These are phyloP conservation scores for Sonneratia caseolaris DNA, from an alignment of 345 rosid genomes.

Conservation along the genomic window DNA sequence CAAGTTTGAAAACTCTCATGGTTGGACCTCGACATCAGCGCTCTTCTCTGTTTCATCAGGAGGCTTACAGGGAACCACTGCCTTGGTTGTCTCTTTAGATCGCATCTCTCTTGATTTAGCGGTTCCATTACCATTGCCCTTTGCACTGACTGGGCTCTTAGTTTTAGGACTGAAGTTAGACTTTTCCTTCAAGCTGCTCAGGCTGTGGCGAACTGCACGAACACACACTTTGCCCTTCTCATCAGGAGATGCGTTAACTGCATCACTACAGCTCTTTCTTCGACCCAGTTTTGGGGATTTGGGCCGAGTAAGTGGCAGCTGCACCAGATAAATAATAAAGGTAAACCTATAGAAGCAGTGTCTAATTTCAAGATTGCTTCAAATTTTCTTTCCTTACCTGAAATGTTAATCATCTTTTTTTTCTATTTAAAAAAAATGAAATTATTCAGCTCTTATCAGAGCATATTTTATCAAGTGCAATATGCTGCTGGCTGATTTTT, in stretches of 20 bases:
- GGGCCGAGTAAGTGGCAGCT: slow-evolving; percentile 85
- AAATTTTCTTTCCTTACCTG: background rate
- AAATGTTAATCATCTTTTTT: background rate
- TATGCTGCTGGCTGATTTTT: background rate
- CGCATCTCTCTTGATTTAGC: slow-evolving; percentile 32
- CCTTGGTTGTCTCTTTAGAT: slow-evolving; percentile 21
- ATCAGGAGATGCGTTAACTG: slow-evolving; percentile 27
- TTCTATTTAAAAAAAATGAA: background rate
- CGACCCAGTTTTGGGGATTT: slow-evolving; percentile 58
- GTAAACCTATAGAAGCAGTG: background rate
- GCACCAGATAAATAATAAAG: background rate
- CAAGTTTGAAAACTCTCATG: slow-evolving; percentile 30
- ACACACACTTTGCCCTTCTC: slow-evolving; percentile 49
- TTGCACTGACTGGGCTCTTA: slow-evolving; percentile 20
- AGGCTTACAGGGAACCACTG: slow-evolving; percentile 27
- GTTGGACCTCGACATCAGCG: slow-evolving; percentile 27
- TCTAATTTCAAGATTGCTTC: background rate
- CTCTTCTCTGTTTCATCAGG: slow-evolving; percentile 17
- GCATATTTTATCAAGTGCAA: background rate
- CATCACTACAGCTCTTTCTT: slow-evolving; percentile 88
- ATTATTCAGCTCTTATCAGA: too few species aligned
- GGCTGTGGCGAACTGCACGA: slow-evolving; percentile 55
- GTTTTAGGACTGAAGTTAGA: slow-evolving; percentile 17
- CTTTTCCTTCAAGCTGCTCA: slow-evolving; percentile 37
- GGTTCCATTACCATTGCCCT: slow-evolving; percentile 29